Evolutionary conservation across 2,329 filamentous ascomycete species (phyloP).

Genomic region (Trichoderma brevicompactum): DNA sequence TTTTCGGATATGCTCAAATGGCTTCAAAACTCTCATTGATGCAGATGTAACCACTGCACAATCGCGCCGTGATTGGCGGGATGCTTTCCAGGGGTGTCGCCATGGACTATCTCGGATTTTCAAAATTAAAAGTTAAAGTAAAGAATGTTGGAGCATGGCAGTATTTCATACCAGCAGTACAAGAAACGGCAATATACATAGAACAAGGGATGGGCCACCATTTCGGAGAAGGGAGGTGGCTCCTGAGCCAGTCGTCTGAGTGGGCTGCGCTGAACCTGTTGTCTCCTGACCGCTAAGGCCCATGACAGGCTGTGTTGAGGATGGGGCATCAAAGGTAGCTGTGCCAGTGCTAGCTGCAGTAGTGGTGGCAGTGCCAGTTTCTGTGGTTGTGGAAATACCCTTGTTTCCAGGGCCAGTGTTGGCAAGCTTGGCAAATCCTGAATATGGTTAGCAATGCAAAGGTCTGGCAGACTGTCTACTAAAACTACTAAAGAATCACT

Average conservation of each 20-base stretch:
- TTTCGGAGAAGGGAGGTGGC: conserved; percentile 5
- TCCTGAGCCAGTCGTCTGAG: conserved; percentile 7
- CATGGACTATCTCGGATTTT: conserved; percentile 1
- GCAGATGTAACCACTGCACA: not conserved
- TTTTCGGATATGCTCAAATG: conserved; percentile 7
- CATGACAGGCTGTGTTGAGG: not conserved
- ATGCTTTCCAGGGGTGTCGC: conserved; percentile 1
- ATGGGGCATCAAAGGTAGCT: not conserved
- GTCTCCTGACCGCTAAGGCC: conserved; percentile 13
- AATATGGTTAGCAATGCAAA: not conserved
- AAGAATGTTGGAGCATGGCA: not conserved
- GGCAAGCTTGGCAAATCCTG: conserved; percentile 18
- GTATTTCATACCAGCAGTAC: conserved; percentile 22
- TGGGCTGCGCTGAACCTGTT: conserved; percentile 5
- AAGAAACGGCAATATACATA: conserved; percentile 26
- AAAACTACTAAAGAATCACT: conserved; percentile 33
- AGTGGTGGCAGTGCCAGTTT: not conserved
- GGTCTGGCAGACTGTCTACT: not conserved
- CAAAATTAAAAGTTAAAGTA: conserved; percentile 3
- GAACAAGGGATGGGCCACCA: not conserved
- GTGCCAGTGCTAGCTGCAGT: conserved; percentile 16
- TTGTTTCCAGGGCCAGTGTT: not conserved
- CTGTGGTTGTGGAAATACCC: not conserved
- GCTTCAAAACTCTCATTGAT: conserved; percentile 20
- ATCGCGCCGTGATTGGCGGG: not conserved